Conservation (phyloP, 345 rosid species). For the Anastatica hierochuntica region DNA sequence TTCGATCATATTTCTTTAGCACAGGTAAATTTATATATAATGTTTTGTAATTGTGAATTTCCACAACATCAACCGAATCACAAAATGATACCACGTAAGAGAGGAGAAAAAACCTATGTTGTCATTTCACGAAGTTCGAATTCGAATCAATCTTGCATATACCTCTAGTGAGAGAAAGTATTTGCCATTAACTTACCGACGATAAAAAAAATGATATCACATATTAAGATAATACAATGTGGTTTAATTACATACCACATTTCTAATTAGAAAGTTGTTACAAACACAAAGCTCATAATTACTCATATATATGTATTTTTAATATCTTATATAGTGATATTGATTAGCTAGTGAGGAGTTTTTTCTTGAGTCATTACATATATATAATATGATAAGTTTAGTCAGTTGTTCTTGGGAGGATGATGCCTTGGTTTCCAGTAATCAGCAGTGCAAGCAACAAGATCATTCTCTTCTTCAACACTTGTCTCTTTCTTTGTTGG, state of each 20-base stretch:
- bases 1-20: too few species aligned
- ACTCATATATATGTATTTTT: neutral
- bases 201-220: too few species aligned
- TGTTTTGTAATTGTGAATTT: too few species aligned
- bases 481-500: slow-evolving; percentile 6
- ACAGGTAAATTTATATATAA: too few species aligned
- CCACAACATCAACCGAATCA: too few species aligned
- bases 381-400: neutral
- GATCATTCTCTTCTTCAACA: slow-evolving; percentile 28
- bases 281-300: slow-evolving; percentile 21
- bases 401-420: slow-evolving; percentile 70
- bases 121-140: too few species aligned
- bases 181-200: too few species aligned
- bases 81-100: too few species aligned
- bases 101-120: too few species aligned
- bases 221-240: neutral
- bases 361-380: neutral
- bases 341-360: neutral
- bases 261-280: slow-evolving; percentile 2
- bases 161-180: too few species aligned
- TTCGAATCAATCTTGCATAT: too few species aligned
- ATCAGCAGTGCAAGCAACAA: slow-evolving; percentile 64
- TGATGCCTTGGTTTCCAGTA: slow-evolving; percentile 66
- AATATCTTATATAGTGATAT: neutral
- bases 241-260: neutral